These are phyloP conservation scores for Inga leiocalycina DNA, from an alignment of 306 rosid species.

Conservation along the genomic window DNA sequence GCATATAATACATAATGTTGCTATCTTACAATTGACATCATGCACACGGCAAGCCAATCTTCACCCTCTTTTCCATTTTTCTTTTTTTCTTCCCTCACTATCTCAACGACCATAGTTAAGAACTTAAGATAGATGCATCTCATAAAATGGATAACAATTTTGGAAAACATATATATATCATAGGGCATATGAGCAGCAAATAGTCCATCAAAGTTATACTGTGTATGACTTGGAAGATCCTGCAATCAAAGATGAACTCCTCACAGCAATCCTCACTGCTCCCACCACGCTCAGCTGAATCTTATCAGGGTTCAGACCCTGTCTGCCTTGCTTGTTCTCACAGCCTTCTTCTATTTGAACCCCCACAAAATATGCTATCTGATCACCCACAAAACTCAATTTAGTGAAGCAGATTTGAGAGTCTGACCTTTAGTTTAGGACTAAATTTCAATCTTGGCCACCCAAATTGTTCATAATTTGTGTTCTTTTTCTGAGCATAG, in stretches of 20 bases:
- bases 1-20: background rate
- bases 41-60: conserved; percentile 18
- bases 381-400: conserved; percentile 26
- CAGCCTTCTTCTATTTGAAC: conserved; percentile 78
- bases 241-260: conserved; percentile 72
- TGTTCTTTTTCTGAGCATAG: background rate
- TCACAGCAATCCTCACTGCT: conserved; percentile 79
- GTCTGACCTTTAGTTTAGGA: background rate
- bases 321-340: conserved; percentile 44
- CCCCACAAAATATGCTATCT: conserved; percentile 90
- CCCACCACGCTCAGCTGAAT: conserved; percentile 84
- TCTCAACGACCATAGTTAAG: background rate
- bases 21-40: conserved; percentile 13
- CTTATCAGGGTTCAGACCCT: conserved; percentile 66
- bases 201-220: conserved; percentile 1
- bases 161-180: background rate
- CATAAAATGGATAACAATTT: background rate
- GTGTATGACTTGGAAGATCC: conserved; percentile 58
- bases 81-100: background rate
- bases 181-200: background rate
- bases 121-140: background rate
- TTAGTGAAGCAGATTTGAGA: background rate
- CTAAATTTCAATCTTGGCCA: background rate
- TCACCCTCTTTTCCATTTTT: background rate
- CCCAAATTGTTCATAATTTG: background rate